phyloP scores from a whole-genome alignment of 2,329 filamentous ascomycete genomes.

The Ceratocystis cubensis region DNA sequence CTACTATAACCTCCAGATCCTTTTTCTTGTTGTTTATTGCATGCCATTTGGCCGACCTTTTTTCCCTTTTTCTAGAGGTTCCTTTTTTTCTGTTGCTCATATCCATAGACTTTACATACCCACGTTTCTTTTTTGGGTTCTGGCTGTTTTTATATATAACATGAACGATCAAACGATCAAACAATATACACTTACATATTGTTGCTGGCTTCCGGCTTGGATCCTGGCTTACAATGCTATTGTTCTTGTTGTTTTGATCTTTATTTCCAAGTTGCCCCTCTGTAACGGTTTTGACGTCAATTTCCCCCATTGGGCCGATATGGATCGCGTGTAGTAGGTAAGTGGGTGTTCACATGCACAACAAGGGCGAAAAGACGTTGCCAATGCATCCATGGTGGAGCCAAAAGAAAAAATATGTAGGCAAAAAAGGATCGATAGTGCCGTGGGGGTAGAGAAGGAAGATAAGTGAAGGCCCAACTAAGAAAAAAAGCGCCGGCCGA shows the following conservation, averaged over 20 bases:
- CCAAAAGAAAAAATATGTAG: background rate
- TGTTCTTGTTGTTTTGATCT: background rate
- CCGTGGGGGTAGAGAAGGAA: background rate
- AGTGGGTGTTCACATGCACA: background rate
- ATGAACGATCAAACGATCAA: background rate
- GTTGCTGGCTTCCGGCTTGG: background rate
- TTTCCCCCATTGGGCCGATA: constrained; percentile 1
- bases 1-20: background rate
- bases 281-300: background rate
- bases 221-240: background rate
- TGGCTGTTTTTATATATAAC: background rate
- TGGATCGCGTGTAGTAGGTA: background rate
- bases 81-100: background rate
- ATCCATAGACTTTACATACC: constrained; percentile 8
- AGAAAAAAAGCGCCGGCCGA: background rate
- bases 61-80: background rate
- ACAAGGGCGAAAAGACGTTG: background rate
- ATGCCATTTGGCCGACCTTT: background rate
- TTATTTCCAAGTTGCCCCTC: background rate
- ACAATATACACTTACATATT: background rate
- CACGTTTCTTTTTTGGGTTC: background rate
- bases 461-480: background rate
- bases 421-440: background rate
- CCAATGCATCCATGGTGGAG: background rate
- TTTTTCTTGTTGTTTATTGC: background rate